Percentiles rank a stretch among this genome's conserved stretches.
These are phyloP conservation scores for Trametes maxima DNA, from an alignment of 768 basidiomycete species.

Conservation along the genomic window DNA sequence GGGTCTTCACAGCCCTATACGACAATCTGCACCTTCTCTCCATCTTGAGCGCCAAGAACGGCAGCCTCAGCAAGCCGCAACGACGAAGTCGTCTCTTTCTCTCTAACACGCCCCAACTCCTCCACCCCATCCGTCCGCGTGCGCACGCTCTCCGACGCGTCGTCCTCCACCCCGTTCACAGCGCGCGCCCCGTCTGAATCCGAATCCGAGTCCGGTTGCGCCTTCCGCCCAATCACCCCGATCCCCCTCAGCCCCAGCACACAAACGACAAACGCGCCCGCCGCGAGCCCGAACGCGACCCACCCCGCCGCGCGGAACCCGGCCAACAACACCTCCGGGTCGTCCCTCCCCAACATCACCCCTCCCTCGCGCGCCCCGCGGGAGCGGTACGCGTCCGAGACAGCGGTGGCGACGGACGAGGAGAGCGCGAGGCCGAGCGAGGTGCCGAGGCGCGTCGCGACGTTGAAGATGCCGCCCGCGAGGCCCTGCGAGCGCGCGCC, in stretches of 20 bases:
- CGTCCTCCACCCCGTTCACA: too few relatives aligned
- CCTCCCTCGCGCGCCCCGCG: background rate
- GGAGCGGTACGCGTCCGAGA: background rate
- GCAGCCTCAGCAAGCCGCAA: too few relatives aligned
- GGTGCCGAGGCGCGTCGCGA: conserved; percentile 33
- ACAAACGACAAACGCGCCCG: background rate
- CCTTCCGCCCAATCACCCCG: background rate
- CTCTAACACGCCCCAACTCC: too few relatives aligned
- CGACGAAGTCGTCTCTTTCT: too few relatives aligned
- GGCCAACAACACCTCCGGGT: background rate
- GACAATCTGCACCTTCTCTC: too few relatives aligned
- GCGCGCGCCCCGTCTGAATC: too few relatives aligned
- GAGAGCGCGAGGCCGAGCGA: background rate
- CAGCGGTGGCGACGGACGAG: background rate
- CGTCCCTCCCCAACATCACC: too few relatives aligned
- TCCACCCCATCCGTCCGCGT: too few relatives aligned
- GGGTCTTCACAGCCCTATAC: too few relatives aligned
- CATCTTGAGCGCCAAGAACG: too few relatives aligned
- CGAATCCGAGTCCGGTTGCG: background rate
- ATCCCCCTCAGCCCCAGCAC: background rate
- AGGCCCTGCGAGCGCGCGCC: conserved; percentile 38
- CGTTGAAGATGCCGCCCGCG: conserved; percentile 39
- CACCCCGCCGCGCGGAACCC: background rate
- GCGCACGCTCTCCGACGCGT: too few relatives aligned
- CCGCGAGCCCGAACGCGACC: background rate